Conservation (phyloP, 192 early-diverging fungal genomes). For the Chytriomyces sp. region DNA sequence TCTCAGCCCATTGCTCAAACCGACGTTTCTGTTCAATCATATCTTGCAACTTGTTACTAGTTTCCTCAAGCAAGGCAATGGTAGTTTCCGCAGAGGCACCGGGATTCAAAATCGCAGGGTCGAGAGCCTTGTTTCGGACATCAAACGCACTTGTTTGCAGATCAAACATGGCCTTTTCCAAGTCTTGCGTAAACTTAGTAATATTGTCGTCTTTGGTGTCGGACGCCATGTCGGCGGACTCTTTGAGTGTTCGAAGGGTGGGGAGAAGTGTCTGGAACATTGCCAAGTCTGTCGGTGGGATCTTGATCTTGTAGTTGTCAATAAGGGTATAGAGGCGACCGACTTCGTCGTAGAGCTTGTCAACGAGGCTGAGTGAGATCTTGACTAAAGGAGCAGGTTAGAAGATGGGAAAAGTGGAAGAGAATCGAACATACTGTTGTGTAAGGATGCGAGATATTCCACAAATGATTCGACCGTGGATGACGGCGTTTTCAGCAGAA, state of each 20-base stretch:
- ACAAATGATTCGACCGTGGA: conserved; percentile 64
- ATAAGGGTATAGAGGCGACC: conserved; percentile 54
- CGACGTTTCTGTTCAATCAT: conserved; percentile 50
- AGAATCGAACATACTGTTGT: conserved; percentile 28
- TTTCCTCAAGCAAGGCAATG: conserved; percentile 55
- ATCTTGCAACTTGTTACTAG: conserved; percentile 51
- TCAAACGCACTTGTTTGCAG: conserved; percentile 60
- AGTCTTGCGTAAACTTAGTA: conserved; percentile 53
- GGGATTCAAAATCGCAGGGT: conserved; percentile 62
- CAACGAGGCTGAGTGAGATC: conserved; percentile 48
- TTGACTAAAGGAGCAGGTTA: conserved; percentile 46
- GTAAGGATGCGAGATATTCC: conserved; percentile 56
- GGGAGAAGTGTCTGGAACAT: conserved; percentile 64
- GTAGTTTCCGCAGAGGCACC: conserved; percentile 49
- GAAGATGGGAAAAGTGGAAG: background rate
- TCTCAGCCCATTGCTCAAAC: conserved; percentile 59
- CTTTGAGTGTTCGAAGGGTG: conserved; percentile 59
- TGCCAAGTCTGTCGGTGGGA: conserved; percentile 64
- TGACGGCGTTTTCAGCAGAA: conserved; percentile 58
- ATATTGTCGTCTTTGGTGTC: conserved; percentile 68
- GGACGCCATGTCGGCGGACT: conserved; percentile 60
- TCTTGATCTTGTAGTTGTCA: conserved; percentile 58
- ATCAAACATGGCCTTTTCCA: conserved; percentile 55
- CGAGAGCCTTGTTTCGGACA: conserved; percentile 61
- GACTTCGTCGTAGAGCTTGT: conserved; percentile 58